Evolutionary conservation across 805 yeast species (phyloP), one percentile per base, ranked within the genome.

Genomic region (Ogataea wickerhamii): DNA sequence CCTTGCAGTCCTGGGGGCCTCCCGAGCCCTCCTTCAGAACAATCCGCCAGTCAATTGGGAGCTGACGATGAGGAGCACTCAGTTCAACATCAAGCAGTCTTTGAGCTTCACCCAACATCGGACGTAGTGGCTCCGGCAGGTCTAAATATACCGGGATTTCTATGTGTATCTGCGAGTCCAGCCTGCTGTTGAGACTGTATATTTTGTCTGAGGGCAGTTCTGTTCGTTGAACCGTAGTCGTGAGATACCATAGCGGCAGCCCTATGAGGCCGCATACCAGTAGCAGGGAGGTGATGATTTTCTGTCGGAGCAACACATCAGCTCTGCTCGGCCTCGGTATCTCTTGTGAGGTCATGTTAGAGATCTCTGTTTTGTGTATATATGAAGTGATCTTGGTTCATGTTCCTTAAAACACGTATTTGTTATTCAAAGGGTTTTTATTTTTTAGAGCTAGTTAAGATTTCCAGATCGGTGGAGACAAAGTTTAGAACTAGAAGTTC

Each of bases 161-260:
- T 37, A 48, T 71, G 45, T 40, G 53, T 37, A 33, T 44, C 18
- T 37, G 63, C 56, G 48, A 60, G 50, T 14, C 45, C 40, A 47
- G 36, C 11, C 41, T 26, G 6, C 34, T 18, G 32, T 40, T 43
- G 27, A 58, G 29, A 10, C 34, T 20, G 31, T 63, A 53, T 32
- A 81, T 67, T 29, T 64, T 63, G 1, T 58, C 61, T 10, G 64
- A 51, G 12, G 86, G 86, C 26, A 84, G 64, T 26, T 70, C 69
- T 2, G 87, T 84, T 37, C 88, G 64, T 49, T 78, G 71, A 14
- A 81, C 74, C 3, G 76, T 61, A 4, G 91, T 80, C 14, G 91
- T 80, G 18, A 50, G 41, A 24, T 63, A 50, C 78, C 83, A 82
- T 38, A 79, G 53, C 4, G 89, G 88, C 5, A 71, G 49, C 2